phyloP scores from a whole-genome alignment of 169 alveolate genomes.

The Cyclospora cayetanensis region DNA sequence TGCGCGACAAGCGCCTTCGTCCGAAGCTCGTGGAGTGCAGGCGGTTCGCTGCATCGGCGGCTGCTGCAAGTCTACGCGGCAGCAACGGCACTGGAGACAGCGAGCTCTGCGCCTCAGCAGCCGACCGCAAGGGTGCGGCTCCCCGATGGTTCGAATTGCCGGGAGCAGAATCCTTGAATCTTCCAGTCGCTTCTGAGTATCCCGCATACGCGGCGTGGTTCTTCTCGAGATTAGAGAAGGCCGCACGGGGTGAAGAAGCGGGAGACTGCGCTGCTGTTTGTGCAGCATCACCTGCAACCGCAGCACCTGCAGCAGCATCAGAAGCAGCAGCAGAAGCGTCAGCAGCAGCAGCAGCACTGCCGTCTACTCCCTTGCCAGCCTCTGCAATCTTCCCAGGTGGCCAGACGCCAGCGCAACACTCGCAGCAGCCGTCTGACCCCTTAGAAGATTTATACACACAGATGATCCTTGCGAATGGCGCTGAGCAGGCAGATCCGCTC shows the following conservation, averaged over 20 bases:
- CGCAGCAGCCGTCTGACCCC: not conserved
- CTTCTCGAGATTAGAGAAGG: not conserved
- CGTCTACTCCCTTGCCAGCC: not conserved
- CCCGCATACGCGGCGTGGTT: not conserved
- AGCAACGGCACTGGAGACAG: not conserved
- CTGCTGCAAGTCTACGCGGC: not conserved
- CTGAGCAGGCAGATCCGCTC: not conserved
- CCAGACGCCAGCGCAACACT: too few species aligned
- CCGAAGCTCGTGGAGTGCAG: not conserved
- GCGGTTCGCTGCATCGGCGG: not conserved
- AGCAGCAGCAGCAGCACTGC: conserved; percentile 10
- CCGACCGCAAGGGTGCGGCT: not conserved
- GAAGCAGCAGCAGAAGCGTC: conserved; percentile 19
- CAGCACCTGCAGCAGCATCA: not conserved
- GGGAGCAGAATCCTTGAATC: not conserved
- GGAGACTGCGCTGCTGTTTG: not conserved
- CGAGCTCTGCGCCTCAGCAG: conserved; percentile 24
- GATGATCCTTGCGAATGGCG: not conserved
- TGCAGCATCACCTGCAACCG: not conserved
- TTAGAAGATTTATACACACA: conserved; percentile 14
- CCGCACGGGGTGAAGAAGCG: not conserved
- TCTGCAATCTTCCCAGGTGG: too few species aligned
- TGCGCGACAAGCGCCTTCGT: not conserved
- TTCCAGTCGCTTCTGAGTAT: conserved; percentile 12
- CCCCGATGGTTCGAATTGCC: conserved; percentile 18